Evolutionary conservation across 2,329 filamentous ascomycete genomes (phyloP).

Genomic region (Verruconis gallopava): DNA sequence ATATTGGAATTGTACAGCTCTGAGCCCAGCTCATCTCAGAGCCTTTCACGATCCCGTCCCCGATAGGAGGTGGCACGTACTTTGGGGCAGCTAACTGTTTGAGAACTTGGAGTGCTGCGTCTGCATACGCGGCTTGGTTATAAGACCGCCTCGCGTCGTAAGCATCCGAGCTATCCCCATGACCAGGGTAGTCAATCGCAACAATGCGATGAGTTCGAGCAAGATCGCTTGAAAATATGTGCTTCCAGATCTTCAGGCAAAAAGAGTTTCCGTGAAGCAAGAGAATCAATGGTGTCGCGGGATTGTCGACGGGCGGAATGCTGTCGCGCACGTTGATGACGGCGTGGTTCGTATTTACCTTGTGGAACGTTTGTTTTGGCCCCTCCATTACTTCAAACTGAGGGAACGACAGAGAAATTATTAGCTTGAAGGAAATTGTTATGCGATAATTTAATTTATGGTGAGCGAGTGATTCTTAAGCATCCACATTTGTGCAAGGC

Average conservation of each 20-base stretch:
- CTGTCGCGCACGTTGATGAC: not conserved
- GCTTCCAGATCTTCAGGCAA: constrained; percentile 18
- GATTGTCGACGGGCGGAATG: not conserved
- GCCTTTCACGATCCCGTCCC: not conserved
- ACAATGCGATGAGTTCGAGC: constrained; percentile 15
- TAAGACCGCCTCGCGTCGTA: constrained; percentile 17
- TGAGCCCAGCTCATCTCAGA: too few relatives aligned
- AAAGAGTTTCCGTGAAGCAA: constrained; percentile 16
- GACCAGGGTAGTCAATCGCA: constrained; percentile 23
- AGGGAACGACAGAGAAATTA: too few relatives aligned
- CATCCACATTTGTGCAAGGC: too few relatives aligned
- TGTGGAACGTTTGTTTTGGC: not conserved
- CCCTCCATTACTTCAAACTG: too few relatives aligned
- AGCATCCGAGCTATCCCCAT: constrained; percentile 20
- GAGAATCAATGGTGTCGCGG: not conserved
- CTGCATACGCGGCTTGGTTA: constrained; percentile 20
- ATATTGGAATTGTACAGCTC: too few relatives aligned
- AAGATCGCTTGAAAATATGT: constrained; percentile 15
- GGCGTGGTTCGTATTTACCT: not conserved
- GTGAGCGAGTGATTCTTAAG: too few relatives aligned
- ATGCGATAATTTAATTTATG: too few relatives aligned
- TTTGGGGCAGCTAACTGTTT: constrained; percentile 14
- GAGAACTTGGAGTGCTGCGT: constrained; percentile 19
- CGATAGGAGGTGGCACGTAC: not conserved
- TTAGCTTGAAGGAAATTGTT: too few relatives aligned